Evolutionary conservation across 2,329 filamentous ascomycete genomes (phyloP), one percentile per base, ranked within the genome.

Genomic region (Stagonosporopsis chrysanthemi): DNA sequence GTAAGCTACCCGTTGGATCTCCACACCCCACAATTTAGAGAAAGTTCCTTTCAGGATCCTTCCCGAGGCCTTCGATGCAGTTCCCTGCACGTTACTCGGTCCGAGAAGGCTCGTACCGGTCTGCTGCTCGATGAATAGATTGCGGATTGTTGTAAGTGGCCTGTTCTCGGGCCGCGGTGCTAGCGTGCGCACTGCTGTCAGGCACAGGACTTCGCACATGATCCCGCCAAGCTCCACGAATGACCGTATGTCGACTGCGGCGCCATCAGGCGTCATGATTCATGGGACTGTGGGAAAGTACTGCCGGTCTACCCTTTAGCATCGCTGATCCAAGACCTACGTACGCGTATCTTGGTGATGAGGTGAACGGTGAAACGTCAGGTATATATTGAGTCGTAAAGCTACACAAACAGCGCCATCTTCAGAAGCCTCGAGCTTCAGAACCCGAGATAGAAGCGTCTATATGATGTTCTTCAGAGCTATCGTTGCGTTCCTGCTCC

Each of bases 391-490:
- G 11, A 47, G 43, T 19, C 38, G 23, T 9, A 29, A 48, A 24
- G 9, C 19, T 28, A 28, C 46, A 28, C 29, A 9, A 48, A 26
- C 22, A 38, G 19, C 11, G 38, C 12, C 19, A 19, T 19, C 19
- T 22, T 39, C 29, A 35, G 26, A 22, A 39, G 47, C 17, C 17
- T 14, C 9, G 14, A 43, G 31, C 29, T 48, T 43, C 23, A 24
- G 9, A 4, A 3, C 4, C 19, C 12, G 12, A 36, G 36, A 15
- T 15, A 47, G 5, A 7, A 15, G 26, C 40, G 33, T 58, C 58
- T 56, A 43, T 6, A 69, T 68, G 65, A 44, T 65, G 57, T 47
- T 70, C 41, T 52, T 69, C 40, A 52, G 55, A 15, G 31, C 43
- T n/a, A 26, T 67, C 2, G 14, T 66, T 39, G 42, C 63, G 9